Percentiles rank a stretch among this genome's conserved stretches.
Evolutionary conservation across 768 basidiomycete genomes (phyloP).

Genomic region (Boletus edulis): DNA sequence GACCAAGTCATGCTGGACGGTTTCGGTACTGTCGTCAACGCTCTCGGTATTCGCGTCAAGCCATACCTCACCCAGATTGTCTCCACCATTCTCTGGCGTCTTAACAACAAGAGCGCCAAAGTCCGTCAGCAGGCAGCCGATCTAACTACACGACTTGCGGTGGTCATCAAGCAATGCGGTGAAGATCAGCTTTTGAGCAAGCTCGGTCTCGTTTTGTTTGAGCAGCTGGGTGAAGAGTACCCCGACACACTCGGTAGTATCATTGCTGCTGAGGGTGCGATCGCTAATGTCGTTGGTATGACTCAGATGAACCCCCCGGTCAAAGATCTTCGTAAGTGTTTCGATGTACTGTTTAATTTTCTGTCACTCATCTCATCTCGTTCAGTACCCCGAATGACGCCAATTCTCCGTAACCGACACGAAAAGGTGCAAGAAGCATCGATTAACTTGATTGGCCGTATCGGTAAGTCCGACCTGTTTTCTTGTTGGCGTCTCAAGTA

Average conservation of each 20-base stretch:
- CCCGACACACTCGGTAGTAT: conserved; percentile 99
- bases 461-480: conserved; percentile 41
- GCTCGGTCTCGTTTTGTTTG: conserved; percentile 94
- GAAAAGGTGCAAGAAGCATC: conserved; percentile 99
- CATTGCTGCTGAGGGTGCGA: conserved; percentile 97
- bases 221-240: conserved; percentile 98
- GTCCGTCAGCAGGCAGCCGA: conserved; percentile 99
- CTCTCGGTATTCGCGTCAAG: conserved; percentile 94
- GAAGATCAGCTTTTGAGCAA: conserved; percentile 96
- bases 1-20: conserved; percentile 99
- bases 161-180: conserved; percentile 98
- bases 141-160: conserved; percentile 89
- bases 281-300: conserved; percentile 99
- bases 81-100: conserved; percentile 97
- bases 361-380: conserved; percentile 1
- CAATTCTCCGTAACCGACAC: conserved; percentile 98
- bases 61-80: conserved; percentile 99
- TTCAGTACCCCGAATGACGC: conserved; percentile 97
- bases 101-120: conserved; percentile 99
- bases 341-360: background rate
- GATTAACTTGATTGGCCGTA: conserved; percentile 99
- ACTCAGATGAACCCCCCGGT: conserved; percentile 99
- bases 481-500: background rate
- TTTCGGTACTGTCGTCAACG: conserved; percentile 96
- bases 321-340: conserved; percentile 89